Evolutionary conservation across 1,284 basidiomycete species (phyloP).

Genomic region (Tilletia walkeri): DNA sequence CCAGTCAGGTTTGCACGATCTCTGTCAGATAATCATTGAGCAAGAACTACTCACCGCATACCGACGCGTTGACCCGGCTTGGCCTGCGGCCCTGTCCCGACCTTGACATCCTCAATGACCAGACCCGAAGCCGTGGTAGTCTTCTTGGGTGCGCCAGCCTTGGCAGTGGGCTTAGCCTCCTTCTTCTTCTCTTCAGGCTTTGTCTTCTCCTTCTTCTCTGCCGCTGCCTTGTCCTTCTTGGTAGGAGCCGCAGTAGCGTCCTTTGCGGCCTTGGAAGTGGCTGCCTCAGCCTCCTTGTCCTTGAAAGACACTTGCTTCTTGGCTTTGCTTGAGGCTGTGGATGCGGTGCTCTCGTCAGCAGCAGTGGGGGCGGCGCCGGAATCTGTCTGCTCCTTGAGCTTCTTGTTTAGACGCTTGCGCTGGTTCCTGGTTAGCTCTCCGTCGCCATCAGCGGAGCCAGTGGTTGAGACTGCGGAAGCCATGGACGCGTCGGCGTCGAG

Average conservation of each 20-base stretch:
- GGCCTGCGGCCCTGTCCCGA: slow-evolving; percentile 76
- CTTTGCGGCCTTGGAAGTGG: slow-evolving; percentile 41
- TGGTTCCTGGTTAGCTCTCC: slow-evolving; percentile 51
- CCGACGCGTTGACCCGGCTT: slow-evolving; percentile 79
- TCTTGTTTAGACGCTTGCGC: slow-evolving; percentile 63
- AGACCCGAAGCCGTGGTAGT: slow-evolving; percentile 70
- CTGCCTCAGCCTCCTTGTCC: slow-evolving; percentile 55
- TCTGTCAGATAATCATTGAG: too few species aligned
- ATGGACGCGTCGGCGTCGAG: slow-evolving; percentile 55
- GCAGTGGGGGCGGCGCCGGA: slow-evolving; percentile 25
- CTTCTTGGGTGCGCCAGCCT: slow-evolving; percentile 38
- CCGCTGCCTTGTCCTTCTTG: slow-evolving; percentile 18
- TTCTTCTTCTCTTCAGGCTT: slow-evolving; percentile 1
- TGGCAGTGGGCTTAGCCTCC: slow-evolving; percentile 18
- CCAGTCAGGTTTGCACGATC: background rate
- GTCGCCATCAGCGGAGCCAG: slow-evolving; percentile 41
- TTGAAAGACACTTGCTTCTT: slow-evolving; percentile 57
- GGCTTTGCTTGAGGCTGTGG: slow-evolving; percentile 44
- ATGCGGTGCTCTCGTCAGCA: slow-evolving; percentile 56
- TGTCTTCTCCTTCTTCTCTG: background rate
- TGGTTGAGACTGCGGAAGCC: slow-evolving; percentile 24
- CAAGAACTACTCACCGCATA: slow-evolving; percentile 63
- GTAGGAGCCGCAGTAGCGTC: slow-evolving; percentile 22
- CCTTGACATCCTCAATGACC: slow-evolving; percentile 72
- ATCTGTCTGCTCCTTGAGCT: slow-evolving; percentile 64